Percentiles rank a stretch among this genome's conserved stretches.
Evolutionary conservation across 164 flowering plant species (phyloP).

Genomic region (Amborella trichopoda): DNA sequence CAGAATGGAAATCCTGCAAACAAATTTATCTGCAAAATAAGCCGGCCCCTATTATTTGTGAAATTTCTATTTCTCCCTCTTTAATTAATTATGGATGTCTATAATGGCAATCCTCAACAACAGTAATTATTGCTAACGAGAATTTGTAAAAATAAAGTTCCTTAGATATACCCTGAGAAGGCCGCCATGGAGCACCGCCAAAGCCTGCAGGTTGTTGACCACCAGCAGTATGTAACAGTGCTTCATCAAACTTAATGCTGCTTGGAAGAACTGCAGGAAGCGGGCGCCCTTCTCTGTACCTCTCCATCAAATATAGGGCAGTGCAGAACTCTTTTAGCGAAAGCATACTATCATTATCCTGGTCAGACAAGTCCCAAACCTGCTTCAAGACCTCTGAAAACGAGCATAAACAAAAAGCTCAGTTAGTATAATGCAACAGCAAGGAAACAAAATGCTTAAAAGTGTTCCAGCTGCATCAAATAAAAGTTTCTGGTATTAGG

Average conservation of each 20-base stretch:
- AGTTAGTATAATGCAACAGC: constrained; percentile 1
- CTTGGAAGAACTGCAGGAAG: constrained; percentile 72
- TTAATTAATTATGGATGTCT: too few relatives aligned
- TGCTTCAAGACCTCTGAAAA: constrained; percentile 85
- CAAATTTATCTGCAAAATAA: too few relatives aligned
- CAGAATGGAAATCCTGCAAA: too few relatives aligned
- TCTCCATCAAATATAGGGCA: constrained; percentile 91
- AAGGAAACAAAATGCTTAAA: neutral
- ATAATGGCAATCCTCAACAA: too few relatives aligned
- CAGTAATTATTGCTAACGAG: too few relatives aligned
- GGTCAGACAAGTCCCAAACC: constrained; percentile 98
- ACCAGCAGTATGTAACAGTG: constrained; percentile 29
- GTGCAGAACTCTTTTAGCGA: constrained; percentile 83
- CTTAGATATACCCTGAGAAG: constrained; percentile 38
- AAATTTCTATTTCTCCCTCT: too few relatives aligned
- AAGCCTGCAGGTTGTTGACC: constrained; percentile 41
- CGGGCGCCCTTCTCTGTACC: constrained; percentile 83
- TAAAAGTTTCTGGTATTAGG: too few relatives aligned
- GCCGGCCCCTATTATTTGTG: too few relatives aligned
- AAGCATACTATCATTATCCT: constrained; percentile 94
- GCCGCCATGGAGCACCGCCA: constrained; percentile 52
- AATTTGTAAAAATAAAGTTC: constrained; percentile 7
- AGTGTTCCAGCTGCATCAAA: too few relatives aligned
- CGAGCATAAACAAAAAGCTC: constrained; percentile 7
- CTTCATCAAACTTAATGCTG: constrained; percentile 52